These are phyloP conservation scores for Sporobolomyces pararoseus DNA, from an alignment of 768 basidiomycete species.

Conservation along the genomic window DNA sequence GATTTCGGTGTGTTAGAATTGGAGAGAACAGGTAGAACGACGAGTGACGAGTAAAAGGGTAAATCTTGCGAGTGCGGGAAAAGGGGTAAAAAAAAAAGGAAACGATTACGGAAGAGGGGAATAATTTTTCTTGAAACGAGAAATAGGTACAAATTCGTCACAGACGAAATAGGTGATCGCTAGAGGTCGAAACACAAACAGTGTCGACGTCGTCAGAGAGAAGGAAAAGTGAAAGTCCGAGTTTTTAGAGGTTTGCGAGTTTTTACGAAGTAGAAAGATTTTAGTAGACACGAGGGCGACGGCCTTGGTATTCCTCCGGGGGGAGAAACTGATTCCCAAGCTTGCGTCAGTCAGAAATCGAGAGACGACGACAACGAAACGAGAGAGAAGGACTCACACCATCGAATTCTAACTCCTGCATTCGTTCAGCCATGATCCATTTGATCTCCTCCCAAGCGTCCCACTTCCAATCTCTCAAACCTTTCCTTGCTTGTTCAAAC, in stretches of 20 bases:
- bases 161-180: too few species aligned
- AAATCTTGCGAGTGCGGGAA: background rate
- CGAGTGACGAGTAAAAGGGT: too few species aligned
- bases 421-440: constrained; percentile 18
- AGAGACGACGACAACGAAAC: too few species aligned
- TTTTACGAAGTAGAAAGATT: background rate
- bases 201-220: too few species aligned
- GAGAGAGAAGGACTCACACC: constrained; percentile 11
- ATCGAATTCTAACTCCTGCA: constrained; percentile 15
- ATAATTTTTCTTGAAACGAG: background rate
- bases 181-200: too few species aligned
- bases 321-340: background rate
- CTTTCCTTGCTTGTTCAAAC: background rate
- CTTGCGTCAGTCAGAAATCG: background rate
- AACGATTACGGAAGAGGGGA: constrained; percentile 48
- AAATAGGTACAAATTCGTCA: background rate
- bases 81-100: constrained; percentile 37
- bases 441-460: constrained; percentile 33
- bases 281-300: background rate
- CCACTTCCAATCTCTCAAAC: background rate
- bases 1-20: too few species aligned
- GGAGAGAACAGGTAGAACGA: too few species aligned
- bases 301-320: background rate
- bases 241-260: background rate
- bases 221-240: background rate